Evolutionary conservation across 1,284 basidiomycete species (phyloP).

Genomic region (Rhizoctonia solani): DNA sequence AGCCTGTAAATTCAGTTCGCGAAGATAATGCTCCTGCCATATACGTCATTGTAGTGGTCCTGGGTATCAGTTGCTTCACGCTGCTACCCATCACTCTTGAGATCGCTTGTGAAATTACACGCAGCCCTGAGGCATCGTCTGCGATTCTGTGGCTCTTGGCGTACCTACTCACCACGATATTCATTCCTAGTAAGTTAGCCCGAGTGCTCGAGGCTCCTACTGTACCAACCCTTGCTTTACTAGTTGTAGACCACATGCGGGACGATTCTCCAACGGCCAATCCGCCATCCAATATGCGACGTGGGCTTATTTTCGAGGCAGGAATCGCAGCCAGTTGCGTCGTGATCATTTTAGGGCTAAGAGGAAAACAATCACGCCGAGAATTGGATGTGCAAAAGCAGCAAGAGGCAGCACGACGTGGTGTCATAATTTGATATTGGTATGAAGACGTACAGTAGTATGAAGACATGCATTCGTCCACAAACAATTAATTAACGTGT

Average conservation of each 20-base stretch:
- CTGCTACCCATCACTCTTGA: constrained; percentile 75
- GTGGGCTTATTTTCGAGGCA: constrained; percentile 65
- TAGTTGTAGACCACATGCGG: constrained; percentile 67
- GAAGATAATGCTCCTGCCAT: constrained; percentile 60
- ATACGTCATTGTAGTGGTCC: constrained; percentile 65
- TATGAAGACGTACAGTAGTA: background rate
- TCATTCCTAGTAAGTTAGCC: background rate
- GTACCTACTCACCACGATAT: background rate
- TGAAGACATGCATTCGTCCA: background rate
- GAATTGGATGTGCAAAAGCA: constrained; percentile 54
- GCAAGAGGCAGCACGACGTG: background rate
- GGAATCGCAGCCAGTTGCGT: constrained; percentile 51
- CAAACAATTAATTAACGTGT: background rate
- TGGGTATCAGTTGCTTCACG: constrained; percentile 66
- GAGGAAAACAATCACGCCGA: constrained; percentile 63
- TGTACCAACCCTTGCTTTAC: background rate
- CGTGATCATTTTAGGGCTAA: constrained; percentile 53
- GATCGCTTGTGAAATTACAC: constrained; percentile 72
- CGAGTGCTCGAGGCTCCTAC: background rate
- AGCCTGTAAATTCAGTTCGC: constrained; percentile 51
- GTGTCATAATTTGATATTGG: background rate
- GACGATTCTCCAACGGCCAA: constrained; percentile 56
- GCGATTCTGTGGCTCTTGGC: constrained; percentile 66
- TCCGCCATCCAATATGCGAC: constrained; percentile 71
- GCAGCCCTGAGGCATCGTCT: constrained; percentile 73